Evolutionary conservation across 2,329 filamentous ascomycete species (phyloP).

Genomic region (Fusarium sp.): DNA sequence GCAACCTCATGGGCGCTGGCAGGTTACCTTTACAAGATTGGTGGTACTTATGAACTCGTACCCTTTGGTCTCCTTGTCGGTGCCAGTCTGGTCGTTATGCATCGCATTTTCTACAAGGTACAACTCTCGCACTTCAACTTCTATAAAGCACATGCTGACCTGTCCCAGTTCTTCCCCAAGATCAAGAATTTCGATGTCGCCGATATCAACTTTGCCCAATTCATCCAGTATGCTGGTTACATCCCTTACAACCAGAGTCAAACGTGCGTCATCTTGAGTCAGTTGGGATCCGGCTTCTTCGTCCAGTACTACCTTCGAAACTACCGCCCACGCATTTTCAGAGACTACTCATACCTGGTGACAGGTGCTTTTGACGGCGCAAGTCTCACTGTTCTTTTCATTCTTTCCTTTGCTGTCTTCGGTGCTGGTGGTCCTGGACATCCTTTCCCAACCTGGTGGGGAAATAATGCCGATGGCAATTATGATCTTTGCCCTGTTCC

Average conservation of each 20-base stretch:
- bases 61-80: conserved; percentile 64
- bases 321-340: conserved; percentile 64
- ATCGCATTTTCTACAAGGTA: conserved; percentile 58
- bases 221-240: conserved; percentile 66
- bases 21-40: conserved; percentile 63
- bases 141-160: background rate
- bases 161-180: conserved; percentile 58
- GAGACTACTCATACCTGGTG: conserved; percentile 65
- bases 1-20: conserved; percentile 64
- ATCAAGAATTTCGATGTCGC: conserved; percentile 55
- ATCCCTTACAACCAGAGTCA: conserved; percentile 67
- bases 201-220: conserved; percentile 65
- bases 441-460: conserved; percentile 67
- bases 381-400: conserved; percentile 61
- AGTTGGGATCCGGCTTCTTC: conserved; percentile 60
- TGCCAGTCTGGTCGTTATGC: conserved; percentile 56
- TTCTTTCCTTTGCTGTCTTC: conserved; percentile 68
- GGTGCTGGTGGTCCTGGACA: conserved; percentile 59
- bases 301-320: conserved; percentile 65
- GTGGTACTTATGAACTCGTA: conserved; percentile 59
- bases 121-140: conserved; percentile 14
- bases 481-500: conserved; percentile 60
- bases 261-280: conserved; percentile 65
- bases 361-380: conserved; percentile 66
- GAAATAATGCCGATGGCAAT: conserved; percentile 62